Conservation (phyloP, 1,139 yeast species). For the Candida smagusa region DNA sequence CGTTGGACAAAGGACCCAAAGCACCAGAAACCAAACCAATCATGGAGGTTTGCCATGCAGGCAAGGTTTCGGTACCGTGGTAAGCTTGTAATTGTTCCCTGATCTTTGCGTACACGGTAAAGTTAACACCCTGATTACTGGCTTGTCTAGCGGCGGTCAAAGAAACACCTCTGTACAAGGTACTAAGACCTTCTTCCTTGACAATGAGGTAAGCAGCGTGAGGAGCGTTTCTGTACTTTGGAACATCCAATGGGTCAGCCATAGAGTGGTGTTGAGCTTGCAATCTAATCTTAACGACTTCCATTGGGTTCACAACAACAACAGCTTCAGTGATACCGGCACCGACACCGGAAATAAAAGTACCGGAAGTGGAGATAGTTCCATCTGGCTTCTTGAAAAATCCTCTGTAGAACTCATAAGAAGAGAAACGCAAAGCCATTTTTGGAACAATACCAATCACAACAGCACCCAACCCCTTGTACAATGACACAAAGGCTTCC, state of each 20-base stretch:
- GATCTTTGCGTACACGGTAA: constrained; percentile 88
- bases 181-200: constrained; percentile 86
- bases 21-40: constrained; percentile 95
- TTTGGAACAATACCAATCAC: constrained; percentile 96
- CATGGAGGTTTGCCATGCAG: constrained; percentile 90
- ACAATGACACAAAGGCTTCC: constrained; percentile 82
- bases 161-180: constrained; percentile 91
- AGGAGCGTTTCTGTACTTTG: constrained; percentile 89
- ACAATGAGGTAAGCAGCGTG: constrained; percentile 85
- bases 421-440: constrained; percentile 95
- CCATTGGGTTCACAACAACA: constrained; percentile 93
- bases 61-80: constrained; percentile 65
- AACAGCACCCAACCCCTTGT: constrained; percentile 96
- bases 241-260: constrained; percentile 75
- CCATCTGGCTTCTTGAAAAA: constrained; percentile 66
- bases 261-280: constrained; percentile 94
- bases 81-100: constrained; percentile 68
- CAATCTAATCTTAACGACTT: constrained; percentile 91
- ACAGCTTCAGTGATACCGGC: constrained; percentile 98
- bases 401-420: constrained; percentile 84
- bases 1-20: constrained; percentile 95
- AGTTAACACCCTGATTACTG: constrained; percentile 97
- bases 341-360: constrained; percentile 92
- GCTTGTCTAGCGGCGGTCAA: constrained; percentile 98
- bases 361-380: constrained; percentile 63